Percentiles rank a stretch among this genome's conserved stretches.
Conservation (phyloP, 1,284 basidiomycete species). For the Erythrobasidium hasegawianum region DNA sequence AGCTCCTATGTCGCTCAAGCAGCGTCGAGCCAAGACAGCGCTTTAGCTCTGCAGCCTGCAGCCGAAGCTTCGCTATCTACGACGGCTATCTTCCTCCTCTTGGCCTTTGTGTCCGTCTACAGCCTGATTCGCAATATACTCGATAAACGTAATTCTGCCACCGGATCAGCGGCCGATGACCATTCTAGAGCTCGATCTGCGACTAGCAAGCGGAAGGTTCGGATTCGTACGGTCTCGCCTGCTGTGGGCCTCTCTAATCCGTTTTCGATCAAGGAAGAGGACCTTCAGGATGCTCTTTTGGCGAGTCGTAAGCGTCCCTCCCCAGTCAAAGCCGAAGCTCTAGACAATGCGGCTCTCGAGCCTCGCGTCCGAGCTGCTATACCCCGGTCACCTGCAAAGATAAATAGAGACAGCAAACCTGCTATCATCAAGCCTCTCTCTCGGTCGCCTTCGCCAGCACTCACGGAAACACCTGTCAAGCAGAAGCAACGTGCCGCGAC, state of each 20-base stretch:
- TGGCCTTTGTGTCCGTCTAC: neutral
- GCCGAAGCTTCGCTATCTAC: neutral
- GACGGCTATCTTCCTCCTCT: neutral
- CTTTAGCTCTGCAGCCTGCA: neutral
- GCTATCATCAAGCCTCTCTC: neutral
- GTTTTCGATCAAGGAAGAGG: neutral
- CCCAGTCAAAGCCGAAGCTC: neutral
- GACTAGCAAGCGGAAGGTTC: neutral
- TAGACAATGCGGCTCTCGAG: neutral
- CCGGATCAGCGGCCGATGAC: neutral
- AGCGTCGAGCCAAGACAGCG: neutral
- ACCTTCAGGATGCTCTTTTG: no score
- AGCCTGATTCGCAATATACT: neutral
- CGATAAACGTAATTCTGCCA: neutral
- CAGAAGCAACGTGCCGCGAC: neutral
- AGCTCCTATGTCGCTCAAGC: no score
- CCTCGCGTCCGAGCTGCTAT: neutral
- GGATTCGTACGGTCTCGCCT: neutral
- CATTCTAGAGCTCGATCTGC: no score
- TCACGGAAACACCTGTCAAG: neutral
- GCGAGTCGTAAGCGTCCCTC: no score
- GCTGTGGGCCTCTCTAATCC: neutral
- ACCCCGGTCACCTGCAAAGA: neutral
- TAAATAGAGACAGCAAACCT: neutral
- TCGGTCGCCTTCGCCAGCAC: neutral